Evolutionary conservation across 2,329 filamentous ascomycete genomes (phyloP), one percentile per base, ranked within the genome.

Genomic region (Piedraia hortae): DNA sequence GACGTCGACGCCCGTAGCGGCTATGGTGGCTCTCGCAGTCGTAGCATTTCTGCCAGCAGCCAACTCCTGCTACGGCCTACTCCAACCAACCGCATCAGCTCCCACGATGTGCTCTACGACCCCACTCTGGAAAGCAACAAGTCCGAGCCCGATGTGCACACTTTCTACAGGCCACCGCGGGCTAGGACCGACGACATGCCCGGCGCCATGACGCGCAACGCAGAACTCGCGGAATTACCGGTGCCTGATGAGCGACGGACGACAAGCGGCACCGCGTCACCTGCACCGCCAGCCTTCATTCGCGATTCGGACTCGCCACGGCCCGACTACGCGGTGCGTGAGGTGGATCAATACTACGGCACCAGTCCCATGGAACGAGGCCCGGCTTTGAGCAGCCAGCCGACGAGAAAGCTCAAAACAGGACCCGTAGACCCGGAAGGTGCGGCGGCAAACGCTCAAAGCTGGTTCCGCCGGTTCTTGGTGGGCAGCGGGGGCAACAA

Each of bases 391-490:
- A 72, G 77, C 2, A 73, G 77, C 28, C 65, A 65, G 3, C 71
- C 72, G 0, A 77, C 73, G 10, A 61, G 85, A 21, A 82, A 74
- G 40, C 54, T 91, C 22, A 82, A 85, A 36, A 97, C 85, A 4
- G 85, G 85, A 0, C 85, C 85, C 2, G 78, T 80, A 5, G 82
- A 97, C 48, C 85, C 85, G 1, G 90, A 80, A 16, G 75, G 80
- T 1, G 77, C 80, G 0, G 73, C 90, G 10, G 72, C 77, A 2
- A 82, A 74, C 5, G 82, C 85, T 0, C 71, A 73, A 0, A 75
- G 77, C 4, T 97, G 82, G 78, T 63, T 93, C 43, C 69, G 74
- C 34, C 61, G 57, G 23, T 41, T 90, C 4, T 61, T 90, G 5
- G 29, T 36, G 22, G 38, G 38, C 5, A 29, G 35, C 6, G 29